These are phyloP conservation scores for Zopfia rhizophila DNA, from an alignment of 2,329 filamentous ascomycete species.

Conservation along the genomic window DNA sequence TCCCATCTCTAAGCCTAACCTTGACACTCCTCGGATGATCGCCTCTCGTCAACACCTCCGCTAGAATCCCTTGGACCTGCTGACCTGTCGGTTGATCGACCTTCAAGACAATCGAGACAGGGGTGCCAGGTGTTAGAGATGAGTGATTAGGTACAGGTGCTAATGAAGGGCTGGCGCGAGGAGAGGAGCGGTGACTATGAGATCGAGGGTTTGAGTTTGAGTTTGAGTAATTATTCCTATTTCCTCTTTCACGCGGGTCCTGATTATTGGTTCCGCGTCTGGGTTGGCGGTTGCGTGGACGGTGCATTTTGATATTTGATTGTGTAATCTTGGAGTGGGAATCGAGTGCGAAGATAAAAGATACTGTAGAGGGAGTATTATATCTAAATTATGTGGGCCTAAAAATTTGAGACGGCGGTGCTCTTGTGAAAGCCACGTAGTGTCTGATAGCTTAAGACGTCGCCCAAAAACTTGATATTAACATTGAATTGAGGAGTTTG, in stretches of 20 bases:
- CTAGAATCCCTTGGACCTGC: conserved; percentile 73
- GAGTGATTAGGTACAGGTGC: conserved; percentile 33
- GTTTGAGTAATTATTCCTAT: conserved; percentile 14
- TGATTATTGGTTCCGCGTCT: conserved; percentile 22
- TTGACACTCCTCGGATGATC: conserved; percentile 84
- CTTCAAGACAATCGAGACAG: conserved; percentile 79
- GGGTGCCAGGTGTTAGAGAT: conserved; percentile 65
- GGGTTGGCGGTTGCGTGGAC: conserved; percentile 44
- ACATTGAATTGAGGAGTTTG: too few relatives aligned
- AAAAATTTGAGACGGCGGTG: too few relatives aligned
- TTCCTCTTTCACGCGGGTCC: conserved; percentile 12
- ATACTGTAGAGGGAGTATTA: too few relatives aligned
- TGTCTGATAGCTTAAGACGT: too few relatives aligned
- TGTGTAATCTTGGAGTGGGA: too few relatives aligned
- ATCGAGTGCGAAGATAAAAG: too few relatives aligned
- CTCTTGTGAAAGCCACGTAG: too few relatives aligned
- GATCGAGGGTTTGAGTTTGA: too few relatives aligned
- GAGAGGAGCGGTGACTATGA: too few relatives aligned
- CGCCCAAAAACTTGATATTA: too few relatives aligned
- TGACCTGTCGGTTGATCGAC: conserved; percentile 78
- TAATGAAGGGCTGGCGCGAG: conserved; percentile 11
- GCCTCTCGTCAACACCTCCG: conserved; percentile 75
- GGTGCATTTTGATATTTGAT: conserved; percentile 22
- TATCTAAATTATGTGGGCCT: too few relatives aligned
- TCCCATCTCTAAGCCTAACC: conserved; percentile 75